Conservation (phyloP, 495 filamentous ascomycete species). For the Viridothelium virens region DNA sequence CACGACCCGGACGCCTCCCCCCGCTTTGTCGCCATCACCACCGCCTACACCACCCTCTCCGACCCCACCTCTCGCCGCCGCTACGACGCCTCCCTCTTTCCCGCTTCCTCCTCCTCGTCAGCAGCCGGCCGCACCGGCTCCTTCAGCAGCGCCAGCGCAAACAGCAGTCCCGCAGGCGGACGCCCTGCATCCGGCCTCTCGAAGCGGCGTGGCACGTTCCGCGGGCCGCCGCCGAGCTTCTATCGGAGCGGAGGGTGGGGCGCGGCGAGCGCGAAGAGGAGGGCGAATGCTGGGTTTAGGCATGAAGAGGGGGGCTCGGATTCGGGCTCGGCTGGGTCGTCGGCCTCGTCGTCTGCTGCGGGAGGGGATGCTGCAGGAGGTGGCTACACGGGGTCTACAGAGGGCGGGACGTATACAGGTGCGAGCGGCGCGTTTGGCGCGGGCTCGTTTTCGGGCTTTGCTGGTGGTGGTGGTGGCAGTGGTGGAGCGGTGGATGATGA, state of each 20-base stretch:
- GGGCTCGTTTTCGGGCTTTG: conserved; percentile 14
- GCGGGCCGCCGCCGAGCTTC: conserved; percentile 83
- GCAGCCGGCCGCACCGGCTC: conserved; percentile 25
- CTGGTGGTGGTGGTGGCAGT: conserved; percentile 36
- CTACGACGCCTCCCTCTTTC: conserved; percentile 67
- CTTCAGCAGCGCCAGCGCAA: conserved; percentile 40
- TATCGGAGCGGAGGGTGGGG: conserved; percentile 72
- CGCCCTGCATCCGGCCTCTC: conserved; percentile 59
- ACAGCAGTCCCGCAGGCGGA: conserved; percentile 23
- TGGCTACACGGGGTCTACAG: too few species aligned
- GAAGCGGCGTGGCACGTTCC: conserved; percentile 62
- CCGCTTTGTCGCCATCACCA: conserved; percentile 77
- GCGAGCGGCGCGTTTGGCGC: conserved; percentile 12
- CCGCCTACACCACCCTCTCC: conserved; percentile 75
- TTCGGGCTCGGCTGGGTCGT: conserved; percentile 1
- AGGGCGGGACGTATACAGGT: too few species aligned
- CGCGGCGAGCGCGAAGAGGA: conserved; percentile 43
- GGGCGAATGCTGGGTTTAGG: background rate
- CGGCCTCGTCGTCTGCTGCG: background rate
- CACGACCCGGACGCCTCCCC: conserved; percentile 59
- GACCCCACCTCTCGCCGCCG: conserved; percentile 59
- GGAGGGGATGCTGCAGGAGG: conserved; percentile 14
- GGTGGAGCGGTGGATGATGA: conserved; percentile 37
- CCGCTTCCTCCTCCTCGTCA: conserved; percentile 29
- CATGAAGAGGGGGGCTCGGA: conserved; percentile 10